These are phyloP conservation scores for Eucalyptus tenuipes DNA, from an alignment of 345 rosid species.

Conservation along the genomic window DNA sequence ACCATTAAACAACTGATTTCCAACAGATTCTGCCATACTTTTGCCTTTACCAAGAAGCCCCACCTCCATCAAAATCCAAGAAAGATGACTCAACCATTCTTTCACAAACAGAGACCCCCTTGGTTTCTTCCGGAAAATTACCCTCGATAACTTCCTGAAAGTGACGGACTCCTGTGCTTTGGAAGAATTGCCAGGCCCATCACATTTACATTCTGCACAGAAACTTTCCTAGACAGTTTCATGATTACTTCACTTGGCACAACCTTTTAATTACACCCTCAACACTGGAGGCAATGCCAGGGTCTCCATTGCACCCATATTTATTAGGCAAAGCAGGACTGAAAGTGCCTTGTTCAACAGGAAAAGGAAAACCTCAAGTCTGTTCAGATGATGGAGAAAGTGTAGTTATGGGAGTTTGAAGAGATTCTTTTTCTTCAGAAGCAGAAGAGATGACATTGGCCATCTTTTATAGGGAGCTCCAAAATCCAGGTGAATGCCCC, in stretches of 20 bases:
- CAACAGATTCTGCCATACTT: constrained; percentile 11
- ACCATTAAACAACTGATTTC: constrained; percentile 42
- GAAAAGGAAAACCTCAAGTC: background rate
- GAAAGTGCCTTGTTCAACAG: background rate
- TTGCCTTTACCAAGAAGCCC: background rate
- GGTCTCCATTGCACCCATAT: background rate
- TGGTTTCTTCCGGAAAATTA: background rate
- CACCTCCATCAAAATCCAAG: background rate
- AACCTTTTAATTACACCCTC: background rate
- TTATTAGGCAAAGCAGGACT: background rate
- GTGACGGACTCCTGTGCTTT: background rate
- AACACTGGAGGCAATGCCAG: background rate
- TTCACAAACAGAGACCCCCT: background rate
- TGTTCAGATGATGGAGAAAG: background rate
- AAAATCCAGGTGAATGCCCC: background rate
- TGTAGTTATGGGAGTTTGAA: background rate
- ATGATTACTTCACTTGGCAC: background rate
- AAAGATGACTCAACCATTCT: background rate
- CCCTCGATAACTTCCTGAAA: background rate
- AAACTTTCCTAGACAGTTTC: background rate
- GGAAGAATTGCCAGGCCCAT: background rate
- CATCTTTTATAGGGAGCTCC: background rate
- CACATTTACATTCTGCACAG: background rate
- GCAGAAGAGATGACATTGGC: background rate
- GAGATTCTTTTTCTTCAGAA: background rate